Evolutionary conservation across 2,329 filamentous ascomycete genomes (phyloP).

Genomic region (Purpureocillium lavendulum): DNA sequence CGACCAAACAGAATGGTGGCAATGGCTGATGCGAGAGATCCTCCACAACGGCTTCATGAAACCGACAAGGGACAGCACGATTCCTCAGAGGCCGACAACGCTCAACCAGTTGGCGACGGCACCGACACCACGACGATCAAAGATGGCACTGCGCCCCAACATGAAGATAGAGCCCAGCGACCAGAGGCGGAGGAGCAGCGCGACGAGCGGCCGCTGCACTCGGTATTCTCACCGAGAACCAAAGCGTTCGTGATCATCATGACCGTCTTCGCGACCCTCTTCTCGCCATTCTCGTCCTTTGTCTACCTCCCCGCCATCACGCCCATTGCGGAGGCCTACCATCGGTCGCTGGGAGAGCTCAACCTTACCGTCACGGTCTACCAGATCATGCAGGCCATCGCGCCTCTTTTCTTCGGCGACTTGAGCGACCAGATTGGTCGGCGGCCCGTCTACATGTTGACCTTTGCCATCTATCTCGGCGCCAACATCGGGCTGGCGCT

Average conservation of each 20-base stretch:
- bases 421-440: conserved; percentile 40
- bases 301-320: conserved; percentile 38
- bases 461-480: conserved; percentile 35
- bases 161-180: too few relatives aligned
- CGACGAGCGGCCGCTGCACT: conserved; percentile 8
- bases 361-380: conserved; percentile 34
- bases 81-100: too few relatives aligned
- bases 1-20: too few relatives aligned
- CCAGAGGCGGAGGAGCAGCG: background rate
- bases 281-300: conserved; percentile 22
- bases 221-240: conserved; percentile 13
- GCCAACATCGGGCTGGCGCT: conserved; percentile 37
- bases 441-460: conserved; percentile 37
- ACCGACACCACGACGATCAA: too few relatives aligned
- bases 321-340: conserved; percentile 28
- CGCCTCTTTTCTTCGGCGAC: conserved; percentile 41
- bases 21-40: too few relatives aligned
- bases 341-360: conserved; percentile 22
- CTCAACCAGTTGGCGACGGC: too few relatives aligned
- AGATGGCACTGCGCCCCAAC: too few relatives aligned
- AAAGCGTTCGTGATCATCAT: conserved; percentile 18
- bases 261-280: conserved; percentile 18
- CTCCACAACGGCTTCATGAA: too few relatives aligned
- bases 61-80: too few relatives aligned
- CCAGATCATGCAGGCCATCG: conserved; percentile 43